Base-by-base conservation (phyloP, 345 rosid genomes). In the Sonneratia alba region DNA sequence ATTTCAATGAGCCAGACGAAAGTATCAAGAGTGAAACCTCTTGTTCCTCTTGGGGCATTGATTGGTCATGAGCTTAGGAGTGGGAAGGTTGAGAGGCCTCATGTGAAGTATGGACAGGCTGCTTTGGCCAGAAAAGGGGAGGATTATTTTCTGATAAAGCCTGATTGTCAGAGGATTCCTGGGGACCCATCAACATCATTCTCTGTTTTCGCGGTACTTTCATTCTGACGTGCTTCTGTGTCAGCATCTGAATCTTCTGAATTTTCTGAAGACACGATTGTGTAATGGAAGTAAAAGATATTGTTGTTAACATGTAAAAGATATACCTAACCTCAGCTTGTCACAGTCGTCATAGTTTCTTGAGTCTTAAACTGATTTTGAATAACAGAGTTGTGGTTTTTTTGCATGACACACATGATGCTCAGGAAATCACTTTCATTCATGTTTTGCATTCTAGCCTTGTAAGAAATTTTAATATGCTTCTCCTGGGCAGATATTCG, bases 91-190 rank as follows among this genome's bases (percentile, higher is more conserved):
- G 98, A 91, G 87, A 88, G 82, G 64, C 98, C 98, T 77, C 82
- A 84, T 45, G 74, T 96, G 77, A 96, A 88, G 85, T 91, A 85
- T 81, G 99, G 99, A 69, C 98, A 92, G 79, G 98, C 99, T 75
- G 96, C 93, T 70, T 82, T 96, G 71, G 98, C 99, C 12, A 96
- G 88, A 87, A 96, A 96, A 78, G 99, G 97, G 71, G 99, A 96
- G 79, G 99, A 96, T 78, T 92, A 89, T 81, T 96, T 92, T 79
- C 79, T 96, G 79, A 81, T 89, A 74, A 86, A 92, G 76, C 84
- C 83, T 19, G 95, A 92, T 74, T 89, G 93, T 77, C 85, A 84
- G 81, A 87, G 99, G 80, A 76, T 91, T 65, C 89, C 88, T 36
- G 97, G 96, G 78, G 85, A 89, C 77, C 79, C 87, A 1, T 88